Percentiles rank a stretch among this genome's conserved stretches.
These are phyloP conservation scores for Beta lomatogona DNA, from an alignment of 179 eudicot genomes.

Conservation along the genomic window DNA sequence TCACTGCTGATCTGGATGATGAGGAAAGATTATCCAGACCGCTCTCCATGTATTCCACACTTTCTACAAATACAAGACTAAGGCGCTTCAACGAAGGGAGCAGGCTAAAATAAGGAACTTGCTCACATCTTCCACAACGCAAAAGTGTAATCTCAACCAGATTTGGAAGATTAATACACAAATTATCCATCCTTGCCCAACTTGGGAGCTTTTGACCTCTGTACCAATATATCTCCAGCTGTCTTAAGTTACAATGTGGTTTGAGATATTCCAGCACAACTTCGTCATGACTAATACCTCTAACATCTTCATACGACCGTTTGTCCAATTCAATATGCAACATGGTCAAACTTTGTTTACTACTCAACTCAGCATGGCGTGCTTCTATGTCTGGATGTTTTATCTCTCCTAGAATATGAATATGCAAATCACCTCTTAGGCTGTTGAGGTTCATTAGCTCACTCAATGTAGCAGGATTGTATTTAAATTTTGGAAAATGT, in stretches of 20 bases:
- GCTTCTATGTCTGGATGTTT: neutral
- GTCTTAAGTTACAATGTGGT: constrained; percentile 23
- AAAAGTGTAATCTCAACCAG: neutral
- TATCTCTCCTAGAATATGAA: neutral
- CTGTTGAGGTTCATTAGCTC: no score
- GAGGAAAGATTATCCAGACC: neutral
- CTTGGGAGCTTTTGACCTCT: constrained; percentile 16
- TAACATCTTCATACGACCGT: neutral
- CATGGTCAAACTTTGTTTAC: neutral
- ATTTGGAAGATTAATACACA: neutral
- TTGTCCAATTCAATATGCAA: neutral
- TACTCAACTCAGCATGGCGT: neutral
- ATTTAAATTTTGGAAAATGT: neutral
- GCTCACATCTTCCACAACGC: neutral
- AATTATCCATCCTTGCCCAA: constrained; percentile 1
- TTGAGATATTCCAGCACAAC: constrained; percentile 20
- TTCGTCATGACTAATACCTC: neutral
- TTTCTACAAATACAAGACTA: neutral
- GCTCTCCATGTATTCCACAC: constrained; percentile 29
- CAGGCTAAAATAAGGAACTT: neutral
- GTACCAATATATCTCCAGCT: neutral
- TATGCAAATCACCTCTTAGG: neutral
- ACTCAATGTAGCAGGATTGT: constrained; percentile 1
- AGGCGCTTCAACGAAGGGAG: constrained; percentile 13
- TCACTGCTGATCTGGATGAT: no score